phyloP scores from a whole-genome alignment of 441 rosid species.

The Syzygium malaccense region DNA sequence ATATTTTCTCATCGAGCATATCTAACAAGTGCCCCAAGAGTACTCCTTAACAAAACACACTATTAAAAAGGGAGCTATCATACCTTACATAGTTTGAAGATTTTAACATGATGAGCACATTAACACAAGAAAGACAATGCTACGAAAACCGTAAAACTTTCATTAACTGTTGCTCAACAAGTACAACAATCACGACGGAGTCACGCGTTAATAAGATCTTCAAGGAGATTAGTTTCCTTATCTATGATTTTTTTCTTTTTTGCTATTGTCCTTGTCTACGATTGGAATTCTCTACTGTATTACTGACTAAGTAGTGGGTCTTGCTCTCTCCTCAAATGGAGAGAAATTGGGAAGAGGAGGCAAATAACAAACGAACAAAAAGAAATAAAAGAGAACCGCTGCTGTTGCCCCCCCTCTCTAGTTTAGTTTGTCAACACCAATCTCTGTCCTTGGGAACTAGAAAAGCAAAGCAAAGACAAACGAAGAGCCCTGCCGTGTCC shows the following conservation, averaged over 20 bases:
- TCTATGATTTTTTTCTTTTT: background rate
- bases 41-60: background rate
- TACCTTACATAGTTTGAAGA: background rate
- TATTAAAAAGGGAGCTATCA: background rate
- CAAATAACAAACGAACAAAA: background rate
- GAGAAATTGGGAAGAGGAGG: background rate
- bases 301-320: background rate
- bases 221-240: background rate
- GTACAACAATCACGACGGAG: background rate
- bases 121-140: background rate
- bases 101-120: background rate
- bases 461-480: background rate
- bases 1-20: background rate
- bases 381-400: background rate
- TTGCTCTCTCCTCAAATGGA: background rate
- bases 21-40: background rate
- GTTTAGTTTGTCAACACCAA: background rate
- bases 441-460: background rate
- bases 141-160: background rate
- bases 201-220: background rate
- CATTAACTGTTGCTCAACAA: background rate
- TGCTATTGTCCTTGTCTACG: background rate
- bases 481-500: background rate
- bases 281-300: background rate
- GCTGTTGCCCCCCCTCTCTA: background rate